Conservation (phyloP, 2,329 filamentous ascomycete species). For the Paramyrothecium roridum region DNA sequence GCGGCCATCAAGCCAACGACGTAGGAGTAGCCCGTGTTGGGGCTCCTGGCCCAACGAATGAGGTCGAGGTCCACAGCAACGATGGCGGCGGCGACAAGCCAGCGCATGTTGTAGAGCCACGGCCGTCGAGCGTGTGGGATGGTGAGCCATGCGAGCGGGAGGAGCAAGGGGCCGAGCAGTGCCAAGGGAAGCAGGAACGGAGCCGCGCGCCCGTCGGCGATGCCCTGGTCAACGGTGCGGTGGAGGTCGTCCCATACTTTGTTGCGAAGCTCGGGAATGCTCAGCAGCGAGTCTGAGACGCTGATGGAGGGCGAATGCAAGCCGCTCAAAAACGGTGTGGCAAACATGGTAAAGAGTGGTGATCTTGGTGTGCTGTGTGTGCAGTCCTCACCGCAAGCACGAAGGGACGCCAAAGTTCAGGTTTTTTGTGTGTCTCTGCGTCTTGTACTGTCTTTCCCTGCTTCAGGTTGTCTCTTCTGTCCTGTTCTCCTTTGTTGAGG, state of each 20-base stretch:
- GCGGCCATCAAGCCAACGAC: slow-evolving; percentile 43
- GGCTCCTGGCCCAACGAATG: slow-evolving; percentile 40
- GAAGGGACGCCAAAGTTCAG: no score
- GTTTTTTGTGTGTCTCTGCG: no score
- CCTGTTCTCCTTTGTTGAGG: no score
- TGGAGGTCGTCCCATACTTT: neutral
- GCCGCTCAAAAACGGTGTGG: neutral
- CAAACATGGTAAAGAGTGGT: no score
- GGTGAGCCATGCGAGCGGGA: slow-evolving; percentile 53
- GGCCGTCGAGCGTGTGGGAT: slow-evolving; percentile 49
- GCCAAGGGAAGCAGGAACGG: slow-evolving; percentile 53
- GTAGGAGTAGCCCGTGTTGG: slow-evolving; percentile 49
- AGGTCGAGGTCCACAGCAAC: slow-evolving; percentile 41
- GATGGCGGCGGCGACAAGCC: slow-evolving; percentile 44
- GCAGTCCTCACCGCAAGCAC: neutral
- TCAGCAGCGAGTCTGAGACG: neutral
- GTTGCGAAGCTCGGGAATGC: neutral
- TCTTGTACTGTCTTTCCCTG: no score
- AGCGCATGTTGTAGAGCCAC: slow-evolving; percentile 47
- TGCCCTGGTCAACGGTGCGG: slow-evolving; percentile 13
- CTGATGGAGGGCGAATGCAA: neutral
- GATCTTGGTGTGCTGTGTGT: no score
- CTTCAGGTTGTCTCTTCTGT: no score
- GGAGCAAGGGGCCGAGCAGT: slow-evolving; percentile 41
- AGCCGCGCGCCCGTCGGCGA: slow-evolving; percentile 34